phyloP scores from a whole-genome alignment of 2,329 filamentous ascomycete species.

The Nemania serpens region DNA sequence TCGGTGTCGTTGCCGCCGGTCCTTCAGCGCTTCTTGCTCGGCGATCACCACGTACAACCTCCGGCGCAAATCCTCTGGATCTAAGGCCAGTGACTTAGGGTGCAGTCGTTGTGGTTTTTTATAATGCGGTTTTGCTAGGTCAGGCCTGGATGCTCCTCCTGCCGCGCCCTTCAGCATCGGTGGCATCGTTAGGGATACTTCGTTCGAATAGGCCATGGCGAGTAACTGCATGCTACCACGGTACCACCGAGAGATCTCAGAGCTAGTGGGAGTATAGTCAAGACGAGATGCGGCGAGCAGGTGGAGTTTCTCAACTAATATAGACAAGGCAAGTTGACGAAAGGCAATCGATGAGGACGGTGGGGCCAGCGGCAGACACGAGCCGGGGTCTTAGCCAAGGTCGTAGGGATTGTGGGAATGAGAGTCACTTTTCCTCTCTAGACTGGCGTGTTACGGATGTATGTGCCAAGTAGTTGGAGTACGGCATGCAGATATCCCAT shows the following conservation, averaged over 20 bases:
- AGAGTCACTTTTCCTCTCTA: conserved; percentile 11
- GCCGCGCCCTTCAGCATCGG: conserved; percentile 8
- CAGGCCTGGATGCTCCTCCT: conserved; percentile 19
- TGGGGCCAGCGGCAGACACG: conserved; percentile 20
- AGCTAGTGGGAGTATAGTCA: not conserved
- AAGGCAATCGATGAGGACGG: conserved; percentile 4
- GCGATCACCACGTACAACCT: conserved; percentile 56
- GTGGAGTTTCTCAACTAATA: conserved; percentile 17
- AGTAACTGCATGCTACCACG: conserved; percentile 17
- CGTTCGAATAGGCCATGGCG: conserved; percentile 25
- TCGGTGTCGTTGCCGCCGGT: conserved; percentile 41
- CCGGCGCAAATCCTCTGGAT: conserved; percentile 59
- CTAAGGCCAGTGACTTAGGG: conserved; percentile 48
- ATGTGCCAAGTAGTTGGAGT: conserved; percentile 24
- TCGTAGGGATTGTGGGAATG: conserved; percentile 22
- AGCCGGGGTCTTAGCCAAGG: conserved; percentile 18
- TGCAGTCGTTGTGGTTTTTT: conserved; percentile 21
- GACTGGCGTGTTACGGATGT: conserved; percentile 16
- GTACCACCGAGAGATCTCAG: not conserved
- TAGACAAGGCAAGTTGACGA: conserved; percentile 7
- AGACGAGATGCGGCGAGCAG: not conserved
- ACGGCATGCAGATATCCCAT: conserved; percentile 28
- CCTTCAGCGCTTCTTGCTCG: conserved; percentile 52
- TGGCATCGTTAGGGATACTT: conserved; percentile 12
- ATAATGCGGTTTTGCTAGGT: conserved; percentile 7